Evolutionary conservation across 1,284 basidiomycete genomes (phyloP).

Genomic region (Coniophora puteana): DNA sequence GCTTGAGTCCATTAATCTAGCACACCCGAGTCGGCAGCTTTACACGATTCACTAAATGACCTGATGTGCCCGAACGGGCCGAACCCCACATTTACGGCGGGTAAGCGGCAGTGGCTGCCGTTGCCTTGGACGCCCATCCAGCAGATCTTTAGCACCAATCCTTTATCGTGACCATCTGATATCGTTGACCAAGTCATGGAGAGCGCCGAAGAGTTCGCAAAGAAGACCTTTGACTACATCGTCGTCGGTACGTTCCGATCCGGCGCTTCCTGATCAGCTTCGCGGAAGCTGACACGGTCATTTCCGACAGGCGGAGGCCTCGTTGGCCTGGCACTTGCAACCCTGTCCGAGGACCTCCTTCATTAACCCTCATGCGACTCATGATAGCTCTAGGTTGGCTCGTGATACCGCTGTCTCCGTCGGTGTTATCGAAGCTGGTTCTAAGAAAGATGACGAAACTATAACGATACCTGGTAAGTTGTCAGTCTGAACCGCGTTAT

Average conservation of each 20-base stretch:
- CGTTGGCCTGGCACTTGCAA: constrained; percentile 13
- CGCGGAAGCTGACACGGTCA: neutral
- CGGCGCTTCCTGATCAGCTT: neutral
- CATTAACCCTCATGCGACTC: neutral
- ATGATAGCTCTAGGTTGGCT: constrained; percentile 9
- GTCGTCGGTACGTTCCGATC: constrained; percentile 13
- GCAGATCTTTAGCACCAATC: no score
- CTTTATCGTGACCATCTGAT: no score
- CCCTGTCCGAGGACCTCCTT: constrained; percentile 8
- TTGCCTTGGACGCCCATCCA: no score
- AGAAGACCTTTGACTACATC: constrained; percentile 16
- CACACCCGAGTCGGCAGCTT: no score
- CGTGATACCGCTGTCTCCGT: constrained; percentile 6
- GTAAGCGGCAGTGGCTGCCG: no score
- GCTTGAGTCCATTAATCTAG: no score
- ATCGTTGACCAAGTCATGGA: constrained; percentile 10
- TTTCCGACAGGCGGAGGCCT: constrained; percentile 12
- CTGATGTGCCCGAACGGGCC: no score
- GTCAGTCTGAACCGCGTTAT: no score
- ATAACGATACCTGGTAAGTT: constrained; percentile 12
- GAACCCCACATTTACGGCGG: no score
- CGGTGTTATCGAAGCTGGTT: constrained; percentile 16
- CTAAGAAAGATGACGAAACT: constrained; percentile 14
- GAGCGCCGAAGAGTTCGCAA: constrained; percentile 9
- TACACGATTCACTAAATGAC: no score